phyloP scores from a whole-genome alignment of 306 rosid species.

The Medicago ruthenica region DNA sequence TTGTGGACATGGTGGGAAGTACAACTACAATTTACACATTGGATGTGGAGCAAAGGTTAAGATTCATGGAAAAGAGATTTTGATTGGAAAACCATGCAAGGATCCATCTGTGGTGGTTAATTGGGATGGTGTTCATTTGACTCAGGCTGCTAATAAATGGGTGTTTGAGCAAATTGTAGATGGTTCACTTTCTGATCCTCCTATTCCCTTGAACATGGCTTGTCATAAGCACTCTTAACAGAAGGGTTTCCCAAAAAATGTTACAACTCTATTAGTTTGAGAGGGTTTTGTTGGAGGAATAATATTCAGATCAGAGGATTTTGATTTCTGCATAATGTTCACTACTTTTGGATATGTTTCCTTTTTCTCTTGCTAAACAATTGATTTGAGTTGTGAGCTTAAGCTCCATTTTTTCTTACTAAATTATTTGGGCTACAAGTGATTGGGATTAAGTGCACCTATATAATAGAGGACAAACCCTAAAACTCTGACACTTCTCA shows the following conservation, averaged over 20 bases:
- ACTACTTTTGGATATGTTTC: not conserved
- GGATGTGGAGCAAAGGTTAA: slow-evolving; percentile 71
- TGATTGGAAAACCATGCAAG: slow-evolving; percentile 64
- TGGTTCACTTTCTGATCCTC: slow-evolving; percentile 83
- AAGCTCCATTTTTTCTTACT: not conserved
- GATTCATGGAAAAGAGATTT: slow-evolving; percentile 55
- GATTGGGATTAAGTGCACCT: too few species aligned
- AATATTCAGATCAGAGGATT: slow-evolving; percentile 4
- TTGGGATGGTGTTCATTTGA: slow-evolving; percentile 88
- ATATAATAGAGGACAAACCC: too few species aligned
- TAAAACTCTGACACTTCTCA: too few species aligned
- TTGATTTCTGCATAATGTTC: slow-evolving; percentile 1
- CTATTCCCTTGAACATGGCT: slow-evolving; percentile 64
- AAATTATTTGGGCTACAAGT: too few species aligned
- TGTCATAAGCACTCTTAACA: slow-evolving; percentile 49
- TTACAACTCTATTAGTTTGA: not conserved
- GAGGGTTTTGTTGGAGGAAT: slow-evolving; percentile 6
- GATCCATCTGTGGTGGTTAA: slow-evolving; percentile 64
- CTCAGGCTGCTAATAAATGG: slow-evolving; percentile 78
- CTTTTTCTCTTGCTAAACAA: not conserved
- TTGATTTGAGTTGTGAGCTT: not conserved
- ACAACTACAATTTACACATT: slow-evolving; percentile 56
- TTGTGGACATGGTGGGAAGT: slow-evolving; percentile 88
- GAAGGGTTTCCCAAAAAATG: not conserved
- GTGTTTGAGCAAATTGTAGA: slow-evolving; percentile 60